phyloP scores from a whole-genome alignment of 2,329 filamentous ascomycete genomes.

The Geosmithia putterillii region DNA sequence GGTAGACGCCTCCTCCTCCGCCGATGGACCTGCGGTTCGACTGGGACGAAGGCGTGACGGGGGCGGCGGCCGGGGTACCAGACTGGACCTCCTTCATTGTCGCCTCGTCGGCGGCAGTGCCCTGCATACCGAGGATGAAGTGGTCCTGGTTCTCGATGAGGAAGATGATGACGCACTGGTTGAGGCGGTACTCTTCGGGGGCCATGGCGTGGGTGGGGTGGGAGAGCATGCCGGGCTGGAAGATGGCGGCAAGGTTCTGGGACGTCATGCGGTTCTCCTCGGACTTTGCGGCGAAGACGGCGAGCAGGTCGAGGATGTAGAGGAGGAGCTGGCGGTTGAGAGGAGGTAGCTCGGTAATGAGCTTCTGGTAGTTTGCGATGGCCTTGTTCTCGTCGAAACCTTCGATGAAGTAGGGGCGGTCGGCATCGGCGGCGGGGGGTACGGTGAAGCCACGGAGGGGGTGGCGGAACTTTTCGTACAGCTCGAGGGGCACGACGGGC shows the following conservation, averaged over 20 bases:
- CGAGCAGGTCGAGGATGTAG: slow-evolving; percentile 90
- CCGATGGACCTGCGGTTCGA: slow-evolving; percentile 39
- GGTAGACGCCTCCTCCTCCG: slow-evolving; percentile 44
- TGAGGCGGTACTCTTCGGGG: slow-evolving; percentile 83
- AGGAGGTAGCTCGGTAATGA: slow-evolving; percentile 87
- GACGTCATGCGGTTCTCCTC: slow-evolving; percentile 97
- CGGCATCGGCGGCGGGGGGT: slow-evolving; percentile 59
- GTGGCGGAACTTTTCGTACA: slow-evolving; percentile 84
- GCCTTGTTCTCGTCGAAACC: slow-evolving; percentile 51
- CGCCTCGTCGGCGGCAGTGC: slow-evolving; percentile 89
- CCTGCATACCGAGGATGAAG: slow-evolving; percentile 96
- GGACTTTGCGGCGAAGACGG: slow-evolving; percentile 93
- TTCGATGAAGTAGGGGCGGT: slow-evolving; percentile 57
- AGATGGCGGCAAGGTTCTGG: slow-evolving; percentile 88
- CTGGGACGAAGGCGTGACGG: slow-evolving; percentile 16
- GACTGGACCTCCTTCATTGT: slow-evolving; percentile 54
- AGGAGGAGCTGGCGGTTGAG: slow-evolving; percentile 87
- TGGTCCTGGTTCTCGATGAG: slow-evolving; percentile 97
- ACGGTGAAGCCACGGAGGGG: slow-evolving; percentile 62
- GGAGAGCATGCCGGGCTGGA: slow-evolving; percentile 90
- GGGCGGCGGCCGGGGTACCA: slow-evolving; percentile 41
- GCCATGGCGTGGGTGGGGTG: slow-evolving; percentile 94
- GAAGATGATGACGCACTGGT: slow-evolving; percentile 95
- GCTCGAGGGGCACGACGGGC: slow-evolving; percentile 86
- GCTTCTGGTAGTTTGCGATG: slow-evolving; percentile 71